Conservation (phyloP, 2,329 filamentous ascomycete genomes). For the Fusarium sp. region DNA sequence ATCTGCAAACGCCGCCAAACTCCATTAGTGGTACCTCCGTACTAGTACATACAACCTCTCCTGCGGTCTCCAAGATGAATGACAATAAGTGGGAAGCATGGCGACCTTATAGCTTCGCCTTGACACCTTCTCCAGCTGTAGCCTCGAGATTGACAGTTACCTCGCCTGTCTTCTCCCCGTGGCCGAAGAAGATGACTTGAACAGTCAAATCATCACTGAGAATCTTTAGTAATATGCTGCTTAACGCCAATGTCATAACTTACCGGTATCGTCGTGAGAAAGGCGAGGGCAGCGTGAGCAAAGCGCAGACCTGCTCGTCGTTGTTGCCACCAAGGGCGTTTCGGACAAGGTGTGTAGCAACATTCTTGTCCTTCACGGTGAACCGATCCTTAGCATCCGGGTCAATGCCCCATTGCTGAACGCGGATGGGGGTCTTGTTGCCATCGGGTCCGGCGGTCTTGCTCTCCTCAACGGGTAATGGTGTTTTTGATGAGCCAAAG, state of each 20-base stretch:
- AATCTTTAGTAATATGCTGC: conserved; percentile 25
- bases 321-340: conserved; percentile 96
- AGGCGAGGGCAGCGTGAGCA: conserved; percentile 90
- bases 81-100: neutral
- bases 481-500: conserved; percentile 61
- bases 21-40: conserved; percentile 12
- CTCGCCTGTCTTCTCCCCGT: conserved; percentile 78
- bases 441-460: conserved; percentile 66
- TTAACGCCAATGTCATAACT: conserved; percentile 14
- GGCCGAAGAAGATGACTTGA: conserved; percentile 97
- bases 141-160: conserved; percentile 89
- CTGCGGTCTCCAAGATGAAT: neutral
- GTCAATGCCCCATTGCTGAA: conserved; percentile 90
- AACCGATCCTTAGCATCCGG: conserved; percentile 82
- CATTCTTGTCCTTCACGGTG: conserved; percentile 94
- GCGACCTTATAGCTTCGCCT: conserved; percentile 52
- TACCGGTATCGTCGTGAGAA: conserved; percentile 92
- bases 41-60: neutral
- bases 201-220: conserved; percentile 91
- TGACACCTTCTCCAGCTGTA: conserved; percentile 65
- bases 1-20: conserved; percentile 40
- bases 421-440: conserved; percentile 86
- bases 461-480: conserved; percentile 80
- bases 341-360: conserved; percentile 91
- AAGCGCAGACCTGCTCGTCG: conserved; percentile 89